Base-by-base conservation (phyloP, 495 filamentous ascomycete genomes). In the Oleoguttula mirabilis region DNA sequence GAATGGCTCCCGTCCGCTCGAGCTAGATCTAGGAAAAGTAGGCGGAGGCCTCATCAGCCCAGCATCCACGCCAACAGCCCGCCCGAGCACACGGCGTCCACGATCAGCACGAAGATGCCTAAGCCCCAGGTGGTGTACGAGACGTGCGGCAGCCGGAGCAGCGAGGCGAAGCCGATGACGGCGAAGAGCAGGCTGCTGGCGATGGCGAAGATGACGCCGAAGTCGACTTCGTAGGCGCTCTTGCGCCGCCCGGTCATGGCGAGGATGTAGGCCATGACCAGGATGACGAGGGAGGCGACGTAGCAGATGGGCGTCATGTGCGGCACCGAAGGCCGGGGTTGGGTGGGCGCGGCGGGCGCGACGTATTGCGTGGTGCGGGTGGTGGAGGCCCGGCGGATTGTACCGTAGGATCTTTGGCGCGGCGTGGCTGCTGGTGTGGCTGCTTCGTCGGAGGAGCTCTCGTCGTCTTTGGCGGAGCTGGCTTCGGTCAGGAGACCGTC, bases 141-240 rank as follows among this genome's bases (percentile, higher is more conserved):
- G 21, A 66, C 46, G 10, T 48, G 54, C n/a, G 63, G 62, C 32
- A 66, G 60, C 36, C 67, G 62, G 15, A 71, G 20, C 57, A 71
- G 63, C 45, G 66, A 60, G 4, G 68, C 69, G 10, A 77, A 52
- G 5, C 64, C 76, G 12, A 66, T 60, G 25, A 69, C 66, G 8
- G 71, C 74, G 51, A 73, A 68, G 39, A 72, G 60, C 19, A 78
- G 50, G 38, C 68, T 70, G 0, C 66, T 55, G 16, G 71, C 60
- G n/a, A 76, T 71, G 8, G 73, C 76, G 15, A 75, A 55, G 6
- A 75, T 64, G 21, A 75, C 73, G 16, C 74, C 78, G 1, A 66
- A 67, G 43, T 80, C 75, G 3, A 80, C 77, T 47, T 76, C 69
- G 32, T 70, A 55, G 1, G 62, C 58, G 40, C 70, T 60, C 53